Conservation (phyloP, 495 filamentous ascomycete species). For the Usnea hakonensis region DNA sequence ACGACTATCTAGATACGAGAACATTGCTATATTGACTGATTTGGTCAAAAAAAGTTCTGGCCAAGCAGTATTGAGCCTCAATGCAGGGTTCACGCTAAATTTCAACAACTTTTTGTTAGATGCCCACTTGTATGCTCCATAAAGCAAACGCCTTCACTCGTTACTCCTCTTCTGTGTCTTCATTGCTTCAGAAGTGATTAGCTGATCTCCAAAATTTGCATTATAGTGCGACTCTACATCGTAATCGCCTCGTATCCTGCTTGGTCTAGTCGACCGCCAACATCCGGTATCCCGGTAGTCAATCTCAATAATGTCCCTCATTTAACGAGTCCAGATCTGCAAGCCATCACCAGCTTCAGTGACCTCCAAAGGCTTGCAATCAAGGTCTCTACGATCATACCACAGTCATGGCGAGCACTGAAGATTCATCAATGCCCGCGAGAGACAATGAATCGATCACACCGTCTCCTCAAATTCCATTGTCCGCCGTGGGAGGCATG, state of each 20-base stretch:
- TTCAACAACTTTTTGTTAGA: not conserved
- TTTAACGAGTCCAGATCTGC: not conserved
- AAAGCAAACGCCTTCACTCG: not conserved
- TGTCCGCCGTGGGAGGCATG: not conserved
- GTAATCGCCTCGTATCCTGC: not conserved
- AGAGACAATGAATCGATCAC: not conserved
- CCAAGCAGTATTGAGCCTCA: not conserved
- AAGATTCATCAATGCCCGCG: not conserved
- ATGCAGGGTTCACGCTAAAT: not conserved
- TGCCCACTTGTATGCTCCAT: not conserved
- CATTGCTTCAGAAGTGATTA: not conserved
- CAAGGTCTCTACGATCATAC: not conserved
- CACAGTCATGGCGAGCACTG: not conserved
- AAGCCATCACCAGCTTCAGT: not conserved
- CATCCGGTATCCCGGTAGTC: not conserved
- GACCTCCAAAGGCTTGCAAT: not conserved
- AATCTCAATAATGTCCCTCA: not conserved
- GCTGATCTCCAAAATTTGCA: not conserved
- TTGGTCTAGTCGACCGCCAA: not conserved
- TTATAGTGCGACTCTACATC: not conserved
- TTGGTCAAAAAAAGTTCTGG: not conserved
- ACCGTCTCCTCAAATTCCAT: not conserved
- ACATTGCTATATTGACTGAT: too few species aligned
- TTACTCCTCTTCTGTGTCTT: not conserved
- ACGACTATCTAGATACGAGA: too few species aligned